Conservation (phyloP, 441 rosid species). For the Jatropha podagrica region DNA sequence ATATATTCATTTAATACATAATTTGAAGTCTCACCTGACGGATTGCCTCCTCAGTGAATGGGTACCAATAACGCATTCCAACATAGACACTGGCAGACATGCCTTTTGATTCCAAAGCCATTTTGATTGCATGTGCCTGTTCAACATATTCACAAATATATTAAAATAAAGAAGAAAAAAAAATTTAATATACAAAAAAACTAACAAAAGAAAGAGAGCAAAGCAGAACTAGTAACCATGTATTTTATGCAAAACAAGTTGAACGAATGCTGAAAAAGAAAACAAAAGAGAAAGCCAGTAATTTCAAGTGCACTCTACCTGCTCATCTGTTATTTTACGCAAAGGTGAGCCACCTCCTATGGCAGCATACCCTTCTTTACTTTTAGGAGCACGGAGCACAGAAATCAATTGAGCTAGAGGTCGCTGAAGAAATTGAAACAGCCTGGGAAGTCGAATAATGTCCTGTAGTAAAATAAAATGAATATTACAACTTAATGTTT, state of each 20-base stretch:
- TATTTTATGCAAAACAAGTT: not conserved
- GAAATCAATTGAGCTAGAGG: constrained; percentile 83
- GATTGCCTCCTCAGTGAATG: constrained; percentile 91
- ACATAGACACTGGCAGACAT: constrained; percentile 64
- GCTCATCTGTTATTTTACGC: constrained; percentile 87
- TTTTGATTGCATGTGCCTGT: constrained; percentile 64
- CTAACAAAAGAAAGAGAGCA: not conserved
- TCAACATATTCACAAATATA: not conserved
- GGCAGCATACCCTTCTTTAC: constrained; percentile 46
- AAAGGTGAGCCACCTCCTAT: constrained; percentile 82
- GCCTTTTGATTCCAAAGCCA: constrained; percentile 64
- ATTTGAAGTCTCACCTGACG: constrained; percentile 53
- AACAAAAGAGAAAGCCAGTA: too few relatives aligned
- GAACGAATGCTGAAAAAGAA: not conserved
- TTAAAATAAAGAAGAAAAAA: not conserved
- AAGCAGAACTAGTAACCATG: not conserved
- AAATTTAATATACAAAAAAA: not conserved
- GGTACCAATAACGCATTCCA: constrained; percentile 93
- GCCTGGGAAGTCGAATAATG: constrained; percentile 82
- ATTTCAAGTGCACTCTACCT: constrained; percentile 35
- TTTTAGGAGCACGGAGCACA: constrained; percentile 80
- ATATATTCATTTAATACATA: not conserved
- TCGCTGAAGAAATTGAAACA: constrained; percentile 74
- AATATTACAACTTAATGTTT: constrained; percentile 2
- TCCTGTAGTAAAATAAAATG: constrained; percentile 46